phyloP scores from a whole-genome alignment of 345 rosid species.

The Eucalyptus pauciflora region DNA sequence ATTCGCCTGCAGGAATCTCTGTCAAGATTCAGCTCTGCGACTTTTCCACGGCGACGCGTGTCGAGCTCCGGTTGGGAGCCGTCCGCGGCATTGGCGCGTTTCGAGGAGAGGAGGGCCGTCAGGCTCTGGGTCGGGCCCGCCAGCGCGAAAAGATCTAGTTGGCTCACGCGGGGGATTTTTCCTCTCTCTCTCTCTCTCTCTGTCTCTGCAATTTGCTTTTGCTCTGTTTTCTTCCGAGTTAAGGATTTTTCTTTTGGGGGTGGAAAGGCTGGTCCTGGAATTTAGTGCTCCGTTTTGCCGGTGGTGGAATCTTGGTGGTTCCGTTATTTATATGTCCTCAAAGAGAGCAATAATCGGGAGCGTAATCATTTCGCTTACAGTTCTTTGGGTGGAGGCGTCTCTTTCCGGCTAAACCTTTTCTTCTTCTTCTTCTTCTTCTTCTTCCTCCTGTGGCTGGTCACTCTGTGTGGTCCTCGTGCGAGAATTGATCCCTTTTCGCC shows the following conservation, averaged over 20 bases:
- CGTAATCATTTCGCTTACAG: background rate
- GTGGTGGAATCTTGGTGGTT: background rate
- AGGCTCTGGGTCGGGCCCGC: no score
- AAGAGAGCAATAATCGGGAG: background rate
- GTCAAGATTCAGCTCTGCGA: background rate
- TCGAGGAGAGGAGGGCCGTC: background rate
- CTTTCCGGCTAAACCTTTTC: background rate
- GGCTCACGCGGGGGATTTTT: background rate
- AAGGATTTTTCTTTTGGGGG: background rate
- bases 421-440: background rate
- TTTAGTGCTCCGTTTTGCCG: background rate
- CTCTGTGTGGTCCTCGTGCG: background rate
- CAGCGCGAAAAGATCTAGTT: background rate
- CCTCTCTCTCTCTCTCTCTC: no score
- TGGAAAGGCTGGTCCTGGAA: background rate
- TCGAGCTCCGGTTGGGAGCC: background rate
- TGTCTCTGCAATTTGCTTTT: background rate
- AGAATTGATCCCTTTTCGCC: background rate
- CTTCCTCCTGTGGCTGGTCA: background rate
- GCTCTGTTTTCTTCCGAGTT: background rate
- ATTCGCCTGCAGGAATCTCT: background rate
- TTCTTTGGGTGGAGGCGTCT: background rate
- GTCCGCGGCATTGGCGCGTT: background rate
- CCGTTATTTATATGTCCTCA: background rate
- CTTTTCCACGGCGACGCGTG: background rate